Conservation (phyloP, 768 basidiomycete species). For the Mycena sanguinolenta region DNA sequence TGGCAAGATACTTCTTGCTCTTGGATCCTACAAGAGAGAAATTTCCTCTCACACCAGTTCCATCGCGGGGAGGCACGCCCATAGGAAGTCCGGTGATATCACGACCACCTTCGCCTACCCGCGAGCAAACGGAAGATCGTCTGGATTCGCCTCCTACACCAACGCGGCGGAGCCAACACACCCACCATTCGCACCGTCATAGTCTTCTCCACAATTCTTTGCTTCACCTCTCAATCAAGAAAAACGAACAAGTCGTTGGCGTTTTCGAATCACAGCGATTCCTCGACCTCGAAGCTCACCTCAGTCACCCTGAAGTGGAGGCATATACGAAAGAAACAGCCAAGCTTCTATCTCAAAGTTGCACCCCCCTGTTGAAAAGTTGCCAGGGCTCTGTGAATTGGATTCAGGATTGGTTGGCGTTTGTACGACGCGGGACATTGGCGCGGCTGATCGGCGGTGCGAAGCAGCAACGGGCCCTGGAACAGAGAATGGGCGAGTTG, state of each 20-base stretch:
- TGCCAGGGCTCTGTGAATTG: conserved; percentile 57
- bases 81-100: conserved; percentile 46
- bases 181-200: conserved; percentile 47
- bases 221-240: conserved; percentile 51
- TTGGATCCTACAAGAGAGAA: conserved; percentile 72
- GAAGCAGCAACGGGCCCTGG: conserved; percentile 47
- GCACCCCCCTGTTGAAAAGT: conserved; percentile 63
- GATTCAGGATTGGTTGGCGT: conserved; percentile 65
- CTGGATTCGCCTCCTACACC: conserved; percentile 25
- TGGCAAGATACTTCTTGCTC: conserved; percentile 72
- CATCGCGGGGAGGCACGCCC: conserved; percentile 53
- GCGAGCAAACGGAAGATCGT: conserved; percentile 5
- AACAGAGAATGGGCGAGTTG: conserved; percentile 53
- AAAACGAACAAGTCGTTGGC: conserved; percentile 70
- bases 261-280: conserved; percentile 82
- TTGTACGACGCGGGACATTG: conserved; percentile 51
- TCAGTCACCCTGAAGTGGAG: conserved; percentile 63
- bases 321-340: conserved; percentile 58
- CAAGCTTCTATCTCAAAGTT: conserved; percentile 64
- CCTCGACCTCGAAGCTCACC: conserved; percentile 72
- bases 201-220: conserved; percentile 55
- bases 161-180: conserved; percentile 39
- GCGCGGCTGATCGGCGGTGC: conserved; percentile 50
- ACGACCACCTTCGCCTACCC: conserved; percentile 47
- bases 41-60: conserved; percentile 65